These are phyloP conservation scores for Dioscorea zingiberensis DNA, from an alignment of 106 monocot genomes.

Conservation along the genomic window DNA sequence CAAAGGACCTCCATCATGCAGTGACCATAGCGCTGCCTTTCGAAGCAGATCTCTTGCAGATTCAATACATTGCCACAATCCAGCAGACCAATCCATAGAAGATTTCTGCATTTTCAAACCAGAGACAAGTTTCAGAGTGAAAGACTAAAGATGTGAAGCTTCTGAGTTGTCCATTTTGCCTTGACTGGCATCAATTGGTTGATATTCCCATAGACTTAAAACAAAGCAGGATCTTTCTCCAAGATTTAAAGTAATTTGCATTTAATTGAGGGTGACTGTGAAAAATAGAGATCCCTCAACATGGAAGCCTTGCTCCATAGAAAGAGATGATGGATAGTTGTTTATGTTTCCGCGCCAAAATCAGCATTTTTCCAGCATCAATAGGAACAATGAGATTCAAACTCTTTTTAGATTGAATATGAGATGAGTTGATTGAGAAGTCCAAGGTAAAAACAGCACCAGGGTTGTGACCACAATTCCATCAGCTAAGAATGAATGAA, in stretches of 20 bases:
- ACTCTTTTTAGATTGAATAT: slow-evolving; percentile 62
- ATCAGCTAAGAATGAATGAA: slow-evolving; percentile 92
- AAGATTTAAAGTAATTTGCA: slow-evolving; percentile 83
- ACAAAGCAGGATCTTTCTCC: slow-evolving; percentile 93
- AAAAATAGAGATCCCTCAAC: slow-evolving; percentile 62
- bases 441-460: slow-evolving; percentile 72
- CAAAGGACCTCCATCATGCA: slow-evolving; percentile 79
- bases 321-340: slow-evolving; percentile 34
- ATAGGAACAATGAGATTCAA: slow-evolving; percentile 86
- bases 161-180: slow-evolving; percentile 66
- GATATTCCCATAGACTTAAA: slow-evolving; percentile 82
- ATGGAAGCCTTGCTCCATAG: slow-evolving; percentile 89
- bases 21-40: slow-evolving; percentile 98
- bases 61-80: slow-evolving; percentile 84
- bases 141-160: slow-evolving; percentile 66
- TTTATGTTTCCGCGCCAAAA: slow-evolving; percentile 13
- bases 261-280: slow-evolving; percentile 66
- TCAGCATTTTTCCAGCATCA: slow-evolving; percentile 23
- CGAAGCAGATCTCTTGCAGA: slow-evolving; percentile 66
- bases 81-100: slow-evolving; percentile 19
- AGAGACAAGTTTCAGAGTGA: slow-evolving; percentile 65
- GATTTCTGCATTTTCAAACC: slow-evolving; percentile 9
- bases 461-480: slow-evolving; percentile 76
- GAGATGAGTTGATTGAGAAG: slow-evolving; percentile 73
- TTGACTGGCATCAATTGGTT: slow-evolving; percentile 97